phyloP scores from a whole-genome alignment of 768 basidiomycete species.

The Pluteus cervinus region DNA sequence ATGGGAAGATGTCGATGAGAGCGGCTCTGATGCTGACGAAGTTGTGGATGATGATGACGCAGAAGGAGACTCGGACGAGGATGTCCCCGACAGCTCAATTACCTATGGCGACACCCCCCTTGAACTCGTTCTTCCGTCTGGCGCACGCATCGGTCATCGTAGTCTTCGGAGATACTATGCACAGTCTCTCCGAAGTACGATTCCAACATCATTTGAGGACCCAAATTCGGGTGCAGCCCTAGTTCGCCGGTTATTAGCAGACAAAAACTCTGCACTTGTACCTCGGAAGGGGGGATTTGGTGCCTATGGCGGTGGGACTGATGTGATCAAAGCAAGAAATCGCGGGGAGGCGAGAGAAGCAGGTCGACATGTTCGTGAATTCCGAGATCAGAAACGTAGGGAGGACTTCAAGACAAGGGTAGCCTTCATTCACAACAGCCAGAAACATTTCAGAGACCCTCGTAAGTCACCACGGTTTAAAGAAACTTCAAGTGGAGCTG shows the following conservation, averaged over 20 bases:
- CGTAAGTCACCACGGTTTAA: constrained; percentile 30
- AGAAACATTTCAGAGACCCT: constrained; percentile 86
- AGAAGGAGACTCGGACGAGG: constrained; percentile 32
- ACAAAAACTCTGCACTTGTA: constrained; percentile 81
- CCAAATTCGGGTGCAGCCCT: constrained; percentile 70
- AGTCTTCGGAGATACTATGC: constrained; percentile 81
- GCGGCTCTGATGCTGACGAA: constrained; percentile 34
- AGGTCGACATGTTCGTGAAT: constrained; percentile 77
- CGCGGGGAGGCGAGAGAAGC: constrained; percentile 94
- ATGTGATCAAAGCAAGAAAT: constrained; percentile 88
- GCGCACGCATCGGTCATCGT: constrained; percentile 88
- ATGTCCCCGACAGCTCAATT: constrained; percentile 46
- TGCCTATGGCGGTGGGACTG: constrained; percentile 74
- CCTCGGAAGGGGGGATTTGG: constrained; percentile 84
- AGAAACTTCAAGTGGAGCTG: background rate
- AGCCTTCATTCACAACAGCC: constrained; percentile 73
- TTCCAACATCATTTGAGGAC: constrained; percentile 34
- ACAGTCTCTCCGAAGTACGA: constrained; percentile 59
- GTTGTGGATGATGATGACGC: constrained; percentile 31
- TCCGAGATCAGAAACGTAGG: constrained; percentile 70
- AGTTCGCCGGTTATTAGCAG: constrained; percentile 70
- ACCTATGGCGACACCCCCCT: constrained; percentile 75
- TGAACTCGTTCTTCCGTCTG: constrained; percentile 91
- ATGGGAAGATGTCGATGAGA: constrained; percentile 35
- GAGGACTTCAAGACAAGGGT: constrained; percentile 85